Conservation (phyloP, 352 stramenopile genomes). For the Globisporangium acanthophoron region DNA sequence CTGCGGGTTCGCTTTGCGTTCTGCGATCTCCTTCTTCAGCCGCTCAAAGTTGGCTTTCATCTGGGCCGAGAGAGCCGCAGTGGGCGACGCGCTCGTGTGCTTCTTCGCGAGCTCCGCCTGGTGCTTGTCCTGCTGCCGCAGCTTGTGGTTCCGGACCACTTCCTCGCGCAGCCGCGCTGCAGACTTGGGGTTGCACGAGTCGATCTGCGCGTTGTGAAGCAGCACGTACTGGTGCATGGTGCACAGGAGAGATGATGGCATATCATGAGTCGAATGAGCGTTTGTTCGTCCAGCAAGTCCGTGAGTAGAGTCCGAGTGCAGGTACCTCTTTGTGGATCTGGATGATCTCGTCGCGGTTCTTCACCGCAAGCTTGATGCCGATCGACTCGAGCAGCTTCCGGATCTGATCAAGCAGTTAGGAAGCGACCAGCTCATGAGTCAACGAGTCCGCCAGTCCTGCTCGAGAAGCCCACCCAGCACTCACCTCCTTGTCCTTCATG, state of each 20-base stretch:
- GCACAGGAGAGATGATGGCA: background rate
- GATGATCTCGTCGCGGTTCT: constrained; percentile 82
- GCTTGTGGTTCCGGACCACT: constrained; percentile 62
- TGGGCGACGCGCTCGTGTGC: constrained; percentile 21
- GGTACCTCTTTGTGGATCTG: constrained; percentile 85
- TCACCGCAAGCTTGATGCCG: constrained; percentile 48
- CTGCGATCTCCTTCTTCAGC: constrained; percentile 61
- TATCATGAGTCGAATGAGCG: background rate
- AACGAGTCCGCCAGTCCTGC: background rate
- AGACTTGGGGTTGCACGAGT: constrained; percentile 75
- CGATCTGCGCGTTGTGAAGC: constrained; percentile 71
- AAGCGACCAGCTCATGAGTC: background rate
- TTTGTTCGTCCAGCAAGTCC: background rate
- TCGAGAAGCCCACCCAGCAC: background rate
- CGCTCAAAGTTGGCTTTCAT: constrained; percentile 77
- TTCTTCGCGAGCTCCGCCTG: constrained; percentile 27
- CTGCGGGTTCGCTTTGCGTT: constrained; percentile 45
- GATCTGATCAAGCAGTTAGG: constrained; percentile 13
- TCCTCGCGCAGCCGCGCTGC: constrained; percentile 53
- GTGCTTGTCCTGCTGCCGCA: constrained; percentile 62
- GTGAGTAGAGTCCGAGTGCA: background rate
- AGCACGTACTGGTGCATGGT: constrained; percentile 54
- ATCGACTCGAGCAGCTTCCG: constrained; percentile 70
- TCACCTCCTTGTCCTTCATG: constrained; percentile 81
- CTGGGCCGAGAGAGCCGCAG: constrained; percentile 31